A percentile compares a stretch with the other conserved stretches of the same genome.
Evolutionary conservation across 176 grass and related monocot species (phyloP).

Genomic region (Zea luxurians): DNA sequence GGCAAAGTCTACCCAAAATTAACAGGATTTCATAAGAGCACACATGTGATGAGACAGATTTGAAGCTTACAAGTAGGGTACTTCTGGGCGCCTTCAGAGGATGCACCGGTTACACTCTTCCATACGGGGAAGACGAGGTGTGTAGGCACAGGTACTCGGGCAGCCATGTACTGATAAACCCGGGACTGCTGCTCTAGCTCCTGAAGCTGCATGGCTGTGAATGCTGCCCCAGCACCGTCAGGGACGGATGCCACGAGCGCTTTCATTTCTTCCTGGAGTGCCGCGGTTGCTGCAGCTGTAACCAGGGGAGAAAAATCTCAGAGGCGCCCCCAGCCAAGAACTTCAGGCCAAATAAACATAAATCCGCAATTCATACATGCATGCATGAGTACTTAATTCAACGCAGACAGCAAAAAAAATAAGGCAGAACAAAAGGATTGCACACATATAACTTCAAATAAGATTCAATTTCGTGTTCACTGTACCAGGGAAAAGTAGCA

Average conservation of each 20-base stretch:
- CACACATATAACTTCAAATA: not conserved
- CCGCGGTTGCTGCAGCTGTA: slow-evolving; percentile 46
- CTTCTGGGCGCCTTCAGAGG: slow-evolving; percentile 69
- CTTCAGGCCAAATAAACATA: not conserved
- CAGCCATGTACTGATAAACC: slow-evolving; percentile 93
- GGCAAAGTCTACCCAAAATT: not conserved
- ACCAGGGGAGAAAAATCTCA: slow-evolving; percentile 16
- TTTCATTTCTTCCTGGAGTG: slow-evolving; percentile 61
- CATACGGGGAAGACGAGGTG: slow-evolving; percentile 96
- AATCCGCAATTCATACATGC: not conserved
- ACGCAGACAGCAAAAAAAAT: slow-evolving; percentile 13
- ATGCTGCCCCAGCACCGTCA: slow-evolving; percentile 59
- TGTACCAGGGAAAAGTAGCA: slow-evolving; percentile 24
- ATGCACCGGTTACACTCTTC: slow-evolving; percentile 85
- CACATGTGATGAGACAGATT: slow-evolving; percentile 1
- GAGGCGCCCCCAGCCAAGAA: slow-evolving; percentile 6
- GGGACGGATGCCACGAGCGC: slow-evolving; percentile 46
- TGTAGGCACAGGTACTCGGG: slow-evolving; percentile 81
- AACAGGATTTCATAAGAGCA: not conserved
- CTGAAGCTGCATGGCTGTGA: slow-evolving; percentile 85
- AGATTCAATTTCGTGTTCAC: slow-evolving; percentile 5
- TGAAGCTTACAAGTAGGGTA: slow-evolving; percentile 79
- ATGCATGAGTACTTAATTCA: not conserved
- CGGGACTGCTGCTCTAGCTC: slow-evolving; percentile 96
- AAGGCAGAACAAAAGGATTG: slow-evolving; percentile 6